These are phyloP conservation scores for Aspergillus saccharolyticus DNA, from an alignment of 495 filamentous ascomycete genomes.

Conservation along the genomic window DNA sequence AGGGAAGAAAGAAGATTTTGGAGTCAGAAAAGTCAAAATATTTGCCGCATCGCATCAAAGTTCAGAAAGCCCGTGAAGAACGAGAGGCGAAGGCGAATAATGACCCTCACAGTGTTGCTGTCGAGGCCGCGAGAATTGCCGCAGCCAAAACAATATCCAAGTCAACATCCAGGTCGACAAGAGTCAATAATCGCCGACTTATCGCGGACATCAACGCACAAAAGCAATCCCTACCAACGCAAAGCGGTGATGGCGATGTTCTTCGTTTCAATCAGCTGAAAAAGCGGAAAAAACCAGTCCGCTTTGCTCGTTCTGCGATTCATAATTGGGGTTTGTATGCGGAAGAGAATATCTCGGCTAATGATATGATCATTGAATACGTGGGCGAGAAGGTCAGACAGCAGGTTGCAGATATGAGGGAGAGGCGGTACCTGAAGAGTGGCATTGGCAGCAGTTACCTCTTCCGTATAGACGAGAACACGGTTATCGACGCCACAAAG, in stretches of 20 bases:
- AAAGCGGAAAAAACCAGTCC: constrained; percentile 98
- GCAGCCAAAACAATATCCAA: constrained; percentile 74
- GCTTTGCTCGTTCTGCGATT: constrained; percentile 95
- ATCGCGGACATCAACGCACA: constrained; percentile 93
- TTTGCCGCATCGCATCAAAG: constrained; percentile 92
- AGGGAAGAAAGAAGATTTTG: constrained; percentile 88
- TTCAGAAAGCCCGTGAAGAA: constrained; percentile 83
- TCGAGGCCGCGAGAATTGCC: constrained; percentile 67
- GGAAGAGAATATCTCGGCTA: constrained; percentile 92
- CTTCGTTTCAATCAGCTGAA: constrained; percentile 98
- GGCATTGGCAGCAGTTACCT: constrained; percentile 97
- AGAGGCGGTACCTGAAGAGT: constrained; percentile 86
- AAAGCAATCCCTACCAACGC: constrained; percentile 70
- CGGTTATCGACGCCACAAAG: constrained; percentile 97
- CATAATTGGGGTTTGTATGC: constrained; percentile 99
- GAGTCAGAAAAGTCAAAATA: constrained; percentile 98
- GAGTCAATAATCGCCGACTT: constrained; percentile 88
- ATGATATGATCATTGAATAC: constrained; percentile 99
- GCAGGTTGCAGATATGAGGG: constrained; percentile 90
- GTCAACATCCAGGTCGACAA: constrained; percentile 76
- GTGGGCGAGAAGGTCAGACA: constrained; percentile 96
- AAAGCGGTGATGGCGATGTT: constrained; percentile 72
- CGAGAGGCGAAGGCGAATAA: constrained; percentile 74
- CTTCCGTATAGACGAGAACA: constrained; percentile 96
- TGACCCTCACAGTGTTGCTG: constrained; percentile 58